Evolutionary conservation across 768 basidiomycete species (phyloP).

Genomic region (Boletus rufocinnamomeus): DNA sequence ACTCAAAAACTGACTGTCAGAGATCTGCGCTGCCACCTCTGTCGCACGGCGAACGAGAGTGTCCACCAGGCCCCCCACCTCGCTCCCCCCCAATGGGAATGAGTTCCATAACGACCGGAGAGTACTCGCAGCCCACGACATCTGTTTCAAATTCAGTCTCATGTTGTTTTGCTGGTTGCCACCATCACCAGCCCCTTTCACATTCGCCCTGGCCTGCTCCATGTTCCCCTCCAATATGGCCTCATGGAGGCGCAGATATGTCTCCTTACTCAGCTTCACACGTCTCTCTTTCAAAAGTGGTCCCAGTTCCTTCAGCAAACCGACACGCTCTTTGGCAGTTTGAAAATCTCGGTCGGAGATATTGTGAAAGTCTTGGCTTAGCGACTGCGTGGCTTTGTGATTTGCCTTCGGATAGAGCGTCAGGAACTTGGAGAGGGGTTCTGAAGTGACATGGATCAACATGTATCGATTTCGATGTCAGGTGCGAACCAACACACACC

Average conservation of each 20-base stretch:
- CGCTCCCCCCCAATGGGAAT: background rate
- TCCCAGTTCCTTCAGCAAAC: conserved; percentile 7
- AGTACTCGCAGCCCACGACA: background rate
- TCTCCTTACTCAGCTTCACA: background rate
- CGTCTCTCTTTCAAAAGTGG: background rate
- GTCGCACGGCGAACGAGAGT: conserved; percentile 6
- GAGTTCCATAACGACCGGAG: background rate
- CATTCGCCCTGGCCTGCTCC: conserved; percentile 6
- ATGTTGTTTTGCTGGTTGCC: background rate
- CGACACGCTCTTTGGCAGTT: conserved; percentile 18
- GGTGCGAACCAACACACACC: conserved; percentile 1
- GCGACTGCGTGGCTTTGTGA: background rate
- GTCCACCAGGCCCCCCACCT: background rate
- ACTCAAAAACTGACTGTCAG: conserved; percentile 21
- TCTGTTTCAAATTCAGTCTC: rapidly evolving
- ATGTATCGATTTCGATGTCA: background rate
- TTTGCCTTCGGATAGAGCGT: conserved; percentile 17
- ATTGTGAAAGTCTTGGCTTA: background rate
- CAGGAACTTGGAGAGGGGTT: conserved; percentile 8
- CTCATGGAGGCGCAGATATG: background rate
- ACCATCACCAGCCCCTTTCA: background rate
- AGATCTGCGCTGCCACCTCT: background rate
- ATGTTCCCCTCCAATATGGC: conserved; percentile 7
- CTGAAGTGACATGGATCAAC: conserved; percentile 5
- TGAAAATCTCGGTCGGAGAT: conserved; percentile 18